Conservation (phyloP, 805 yeast species). For the Wickerhamomyces alni region DNA sequence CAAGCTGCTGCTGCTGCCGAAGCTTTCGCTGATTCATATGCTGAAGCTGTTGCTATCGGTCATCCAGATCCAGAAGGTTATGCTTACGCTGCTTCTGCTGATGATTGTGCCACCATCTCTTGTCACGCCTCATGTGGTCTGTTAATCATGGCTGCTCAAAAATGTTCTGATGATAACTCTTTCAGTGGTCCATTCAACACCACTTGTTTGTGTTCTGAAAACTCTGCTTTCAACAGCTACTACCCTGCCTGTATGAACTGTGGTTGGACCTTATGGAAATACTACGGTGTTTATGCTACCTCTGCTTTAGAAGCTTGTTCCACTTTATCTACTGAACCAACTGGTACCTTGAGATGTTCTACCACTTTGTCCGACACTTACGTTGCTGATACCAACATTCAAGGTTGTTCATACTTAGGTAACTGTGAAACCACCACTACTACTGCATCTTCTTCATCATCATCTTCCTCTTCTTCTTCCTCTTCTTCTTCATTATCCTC, state of each 20-base stretch:
- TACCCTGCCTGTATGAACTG: constrained; percentile 26
- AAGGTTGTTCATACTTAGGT: constrained; percentile 4
- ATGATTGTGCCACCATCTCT: constrained; percentile 19
- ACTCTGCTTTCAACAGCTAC: constrained; percentile 9
- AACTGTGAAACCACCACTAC: constrained; percentile 2
- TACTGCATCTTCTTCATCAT: not conserved
- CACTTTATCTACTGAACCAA: constrained; percentile 22
- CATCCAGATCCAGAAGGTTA: constrained; percentile 17
- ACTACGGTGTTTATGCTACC: constrained; percentile 22
- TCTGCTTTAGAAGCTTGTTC: constrained; percentile 22
- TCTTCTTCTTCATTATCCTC: no score
- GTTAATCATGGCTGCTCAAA: constrained; percentile 24
- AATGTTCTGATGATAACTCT: constrained; percentile 17
- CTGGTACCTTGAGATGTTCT: no score
- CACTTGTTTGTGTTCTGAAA: constrained; percentile 17
- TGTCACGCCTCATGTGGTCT: constrained; percentile 28
- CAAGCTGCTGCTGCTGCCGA: constrained; percentile 3
- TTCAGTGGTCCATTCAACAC: constrained; percentile 12
- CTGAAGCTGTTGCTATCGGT: constrained; percentile 11
- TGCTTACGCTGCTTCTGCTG: constrained; percentile 19
- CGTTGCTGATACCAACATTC: constrained; percentile 3
- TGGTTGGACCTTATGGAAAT: constrained; percentile 31
- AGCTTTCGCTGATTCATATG: constrained; percentile 7
- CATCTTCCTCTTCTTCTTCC: constrained; percentile 1
- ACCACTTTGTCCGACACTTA: constrained; percentile 12